Evolutionary conservation across 805 yeast genomes (phyloP), one percentile per base, ranked within the genome.

Genomic region (Komagataella ulmi): DNA sequence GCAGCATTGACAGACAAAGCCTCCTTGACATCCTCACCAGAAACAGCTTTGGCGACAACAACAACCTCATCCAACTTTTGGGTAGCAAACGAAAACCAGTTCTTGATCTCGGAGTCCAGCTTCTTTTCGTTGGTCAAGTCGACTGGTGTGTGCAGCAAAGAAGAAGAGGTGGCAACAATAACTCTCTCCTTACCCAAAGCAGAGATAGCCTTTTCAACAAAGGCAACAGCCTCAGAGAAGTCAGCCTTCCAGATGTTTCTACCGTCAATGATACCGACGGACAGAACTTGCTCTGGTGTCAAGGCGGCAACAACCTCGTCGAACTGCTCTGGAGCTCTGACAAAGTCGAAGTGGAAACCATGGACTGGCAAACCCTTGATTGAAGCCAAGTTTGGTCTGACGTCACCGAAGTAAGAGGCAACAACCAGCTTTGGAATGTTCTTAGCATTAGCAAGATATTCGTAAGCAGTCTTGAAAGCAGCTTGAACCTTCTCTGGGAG

Each of bases 191-290:
- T 75, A 70, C 97, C 97, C 61, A 93, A 74, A 75, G 84, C 84
- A 60, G 73, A 82, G 65, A 88, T 77, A 62, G 96, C 97, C 72
- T 80, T 77, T 69, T 84, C 76, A 63, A 88, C 95, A 58, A 85
- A 68, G 57, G 73, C 86, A 66, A 89, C 74, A 60, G 99, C 95
- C 74, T 82, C 81, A 66, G 93, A 70, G 67, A 85, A 88, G 79
- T 93, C 85, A 72, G 95, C 85, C 82, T 93, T 93, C 99, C 99
- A 93, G 75, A 93, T 88, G 84, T 93, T 93, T 82, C 99, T 89
- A 76, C 99, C 99, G 66, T 89, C 95, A 65, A 93, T 90, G 64
- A 93, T 80, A 88, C 99, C 99, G 59, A 85, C 96, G 56, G 98
- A 91, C 67, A 93, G 77, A 57, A 77, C 74, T 78, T 93, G 96